A percentile compares a stretch with the other conserved stretches of the same genome.
These are phyloP conservation scores for Gossypioides kirkii DNA, from an alignment of 345 rosid genomes.

Conservation along the genomic window DNA sequence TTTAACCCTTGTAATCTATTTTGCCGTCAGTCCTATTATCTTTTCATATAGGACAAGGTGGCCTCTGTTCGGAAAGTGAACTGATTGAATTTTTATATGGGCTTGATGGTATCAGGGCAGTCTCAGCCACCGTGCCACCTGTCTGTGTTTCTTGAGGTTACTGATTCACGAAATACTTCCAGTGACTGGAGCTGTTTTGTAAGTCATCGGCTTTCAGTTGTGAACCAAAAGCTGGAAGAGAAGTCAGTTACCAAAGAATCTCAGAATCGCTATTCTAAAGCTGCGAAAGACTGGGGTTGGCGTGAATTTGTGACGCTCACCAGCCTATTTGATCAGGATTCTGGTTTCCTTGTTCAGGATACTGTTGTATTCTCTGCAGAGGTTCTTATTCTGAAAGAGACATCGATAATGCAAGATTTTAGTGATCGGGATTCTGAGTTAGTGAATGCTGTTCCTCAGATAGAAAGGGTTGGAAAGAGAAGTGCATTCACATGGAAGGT, in stretches of 20 bases:
- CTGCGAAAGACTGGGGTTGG: conserved; percentile 99
- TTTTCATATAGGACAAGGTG: not conserved
- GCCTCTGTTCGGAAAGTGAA: not conserved
- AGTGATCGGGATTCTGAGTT: conserved; percentile 52
- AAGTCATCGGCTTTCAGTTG: conserved; percentile 94
- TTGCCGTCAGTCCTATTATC: not conserved
- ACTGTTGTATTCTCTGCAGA: conserved; percentile 91
- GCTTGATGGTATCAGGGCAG: conserved; percentile 78
- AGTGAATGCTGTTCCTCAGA: conserved; percentile 36
- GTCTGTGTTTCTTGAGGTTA: conserved; percentile 99
- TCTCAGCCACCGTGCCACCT: conserved; percentile 99
- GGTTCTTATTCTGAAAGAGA: conserved; percentile 98
- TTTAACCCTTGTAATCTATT: not conserved
- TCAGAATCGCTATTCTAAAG: conserved; percentile 97
- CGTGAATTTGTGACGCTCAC: conserved; percentile 99
- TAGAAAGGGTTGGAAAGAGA: conserved; percentile 55
- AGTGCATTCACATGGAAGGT: conserved; percentile 99
- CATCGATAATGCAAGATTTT: conserved; percentile 73
- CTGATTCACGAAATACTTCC: conserved; percentile 86
- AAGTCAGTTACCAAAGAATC: conserved; percentile 97
- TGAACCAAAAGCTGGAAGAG: conserved; percentile 85
- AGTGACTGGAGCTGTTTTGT: conserved; percentile 99
- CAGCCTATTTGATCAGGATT: conserved; percentile 97
- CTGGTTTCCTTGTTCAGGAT: conserved; percentile 96
- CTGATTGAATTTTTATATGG: not conserved